Base-by-base conservation (phyloP, 352 stramenopile species). In the Aphanomyces euteiches region DNA sequence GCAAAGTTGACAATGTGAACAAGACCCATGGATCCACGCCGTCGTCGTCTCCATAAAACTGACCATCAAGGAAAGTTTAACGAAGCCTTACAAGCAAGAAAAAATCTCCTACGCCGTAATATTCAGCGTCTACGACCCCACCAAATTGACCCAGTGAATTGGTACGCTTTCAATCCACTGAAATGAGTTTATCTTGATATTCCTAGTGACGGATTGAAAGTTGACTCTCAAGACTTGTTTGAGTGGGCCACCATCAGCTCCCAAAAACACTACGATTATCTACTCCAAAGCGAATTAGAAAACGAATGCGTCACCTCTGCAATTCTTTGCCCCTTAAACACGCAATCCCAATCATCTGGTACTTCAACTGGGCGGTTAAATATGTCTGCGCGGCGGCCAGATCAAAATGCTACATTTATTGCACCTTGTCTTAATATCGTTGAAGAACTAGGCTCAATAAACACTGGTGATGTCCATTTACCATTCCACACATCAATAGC, bases 161-260 rank as follows among this genome's bases (percentile, higher is more conserved):
- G 72, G 72, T 77, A 69, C 28, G 45, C 56, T 38, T 1, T 5
- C 36, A 7, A 1, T 63, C 21, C 8, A 10, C 17, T 10, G 57
- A 40, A 40, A 17, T 53, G 60, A 17, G 7, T 17, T 21, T 3
- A 13, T 10, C 10, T 19, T 19, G 1, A 56, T 5, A 66, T 8
- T 41, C n/a, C 13, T 59, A 77, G 76, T 57, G 79, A 78, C n/a
- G 74, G 80, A 7, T 56, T 92, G 28, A 75, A 75, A 19, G 80
- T 92, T 3, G 77, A 77, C 15, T 90, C 84, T 3, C 50, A 68
- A 3, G 84, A 92, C 59, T 69, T 94, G 37, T 92, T 92, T 58
- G 78, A 86, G 36, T 94, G 86, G 86, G 86, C 84, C 36, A 75
- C 76, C 4, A 71, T 50, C 10, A 63, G 38, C 8, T 57, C 47